Base-by-base conservation (phyloP, 1,284 basidiomycete genomes). In the Schizophyllum commune region DNA sequence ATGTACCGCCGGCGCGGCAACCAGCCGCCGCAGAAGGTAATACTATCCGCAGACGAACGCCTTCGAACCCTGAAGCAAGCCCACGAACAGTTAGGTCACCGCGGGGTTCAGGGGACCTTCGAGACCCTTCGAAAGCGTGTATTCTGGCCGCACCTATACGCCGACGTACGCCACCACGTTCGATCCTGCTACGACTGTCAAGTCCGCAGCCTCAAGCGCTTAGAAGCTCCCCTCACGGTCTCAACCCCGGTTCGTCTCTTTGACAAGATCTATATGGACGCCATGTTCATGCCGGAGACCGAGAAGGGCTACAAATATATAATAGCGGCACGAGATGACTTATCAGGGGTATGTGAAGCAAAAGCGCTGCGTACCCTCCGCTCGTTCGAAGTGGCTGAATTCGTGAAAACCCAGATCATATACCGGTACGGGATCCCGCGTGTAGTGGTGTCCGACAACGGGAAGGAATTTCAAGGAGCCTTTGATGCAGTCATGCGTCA, bases 381-480 rank as follows among this genome's bases (percentile, higher is more conserved):
- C 20, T 60, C 66, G 0, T 21, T 60, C 15, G 51, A 67, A 0
- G 55, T 77, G 0, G 68, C 64, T 0, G 59, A 66, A 4, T 75
- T 72, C 58, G 63, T 75, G 3, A 72, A 70, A 58, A 68, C 71
- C 58, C 66, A 74, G 17, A 68, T 76, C 11, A 66, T 72, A n/a
- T 75, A 71, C 56, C 57, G 70, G 32, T 75, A 74, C 69, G 74
- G 74, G 8, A 59, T 62, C 1, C n/a, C 72, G 0, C n/a, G 51
- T 15, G 60, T 67, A 39, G 72, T 76, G 8, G 68, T 73, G 0
- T 75, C 72, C 0, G 72, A 75, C 57, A 75, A 75, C 64, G 69
- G 73, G 15, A 21, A 61, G n/a, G 66, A 69, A 60, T 60, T 67
- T 2, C 59, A 62, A 56, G 65, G 57, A 15, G 69, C 69, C 1